Evolutionary conservation across 202 grass and related monocot genomes (phyloP), one percentile per base, ranked within the genome.

Genomic region (Eragrostis tef): DNA sequence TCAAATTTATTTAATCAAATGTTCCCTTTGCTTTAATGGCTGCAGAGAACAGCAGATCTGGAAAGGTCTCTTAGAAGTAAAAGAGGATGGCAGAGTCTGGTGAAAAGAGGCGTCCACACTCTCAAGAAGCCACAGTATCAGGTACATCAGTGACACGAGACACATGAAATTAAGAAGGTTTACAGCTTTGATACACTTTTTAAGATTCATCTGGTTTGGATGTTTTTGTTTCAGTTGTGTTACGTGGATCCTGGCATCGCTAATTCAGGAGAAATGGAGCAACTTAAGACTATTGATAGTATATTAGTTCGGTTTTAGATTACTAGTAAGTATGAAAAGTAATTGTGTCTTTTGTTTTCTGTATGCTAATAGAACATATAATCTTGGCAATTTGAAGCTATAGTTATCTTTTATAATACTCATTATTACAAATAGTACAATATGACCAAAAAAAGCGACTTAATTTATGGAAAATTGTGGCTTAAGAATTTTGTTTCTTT

Each of bases 61-160:
- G 90, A 95, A 79, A 89, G 58, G 65, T 71, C 73, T 81, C 92
- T 98, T 51, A 78, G 59, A 81, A 87, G 63, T 39, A 93, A 93
- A 75, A 95, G 70, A 44, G 90, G 88, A 71, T 98, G 92, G 95
- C 92, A 93, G 79, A 72, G 65, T 7, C 48, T 90, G 31, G 85
- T 98, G 81, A 98, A 98, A 90, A 88, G 92, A 87, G 95, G 95
- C 22, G 87, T 83, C 27, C 92, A 91, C 86, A 94, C 95, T 16
- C 88, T 98, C 17, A 95, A 58, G 83, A 95, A 95, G 62, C 84
- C 85, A 54, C 95, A 95, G n/a, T 95, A 98, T 91, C 95, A 98
- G 95, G 95, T 97, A 75, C 44, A 62, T 56, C 69, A 51, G 78
- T 74, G 49, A 58, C 26, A 0, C 34, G 58, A 51, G 64, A 45